Evolutionary conservation across 768 basidiomycete species (phyloP), one percentile per base, ranked within the genome.

Genomic region (Lentinula lateritia): DNA sequence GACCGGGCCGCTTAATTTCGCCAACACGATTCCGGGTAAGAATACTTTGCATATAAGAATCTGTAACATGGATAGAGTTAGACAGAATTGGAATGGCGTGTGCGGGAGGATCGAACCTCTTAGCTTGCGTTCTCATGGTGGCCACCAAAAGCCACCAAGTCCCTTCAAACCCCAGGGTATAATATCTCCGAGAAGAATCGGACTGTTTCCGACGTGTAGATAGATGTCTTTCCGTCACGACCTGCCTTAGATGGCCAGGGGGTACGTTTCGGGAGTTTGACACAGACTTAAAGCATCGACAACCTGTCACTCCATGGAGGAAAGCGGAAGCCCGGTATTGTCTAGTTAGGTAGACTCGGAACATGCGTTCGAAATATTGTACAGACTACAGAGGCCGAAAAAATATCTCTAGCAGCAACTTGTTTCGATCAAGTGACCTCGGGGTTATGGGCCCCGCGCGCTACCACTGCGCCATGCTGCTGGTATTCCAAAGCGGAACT

Each of bases 401-500:
- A n/a, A n/a, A 12, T 20, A 9, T 3, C 28, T 28, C 28, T 83
- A 83, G 82, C 81, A 82, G 77, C 81, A 80, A 80, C 81, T 82
- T 75, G 82, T 82, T 79, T 83, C 81, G 81, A 82, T 83, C 82
- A 75, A 82, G 80, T 80, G 82, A 81, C 82, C 80, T 82, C 82
- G 75, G 80, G 81, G 81, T 83, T 82, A 81, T 81, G 80, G 76
- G 80, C 80, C 80, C 80, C 73, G 80, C 81, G 77, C 77, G 77
- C 79, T 81, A 72, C 79, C 78, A 76, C 80, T 81, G 81, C 80
- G 80, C 79, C 80, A 81, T 80, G 80, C 77, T 81, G 80, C 80
- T 81, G 50, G 7, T 48, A 23, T 2, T 0, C 5, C 4, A 45
- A 6, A 0, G 1, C 6, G 43, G 39, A 64, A 35, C 12, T 42